A percentile compares a stretch with the other conserved stretches of the same genome.
Conservation (phyloP, 805 yeast species). For the Ogataea angusta region DNA sequence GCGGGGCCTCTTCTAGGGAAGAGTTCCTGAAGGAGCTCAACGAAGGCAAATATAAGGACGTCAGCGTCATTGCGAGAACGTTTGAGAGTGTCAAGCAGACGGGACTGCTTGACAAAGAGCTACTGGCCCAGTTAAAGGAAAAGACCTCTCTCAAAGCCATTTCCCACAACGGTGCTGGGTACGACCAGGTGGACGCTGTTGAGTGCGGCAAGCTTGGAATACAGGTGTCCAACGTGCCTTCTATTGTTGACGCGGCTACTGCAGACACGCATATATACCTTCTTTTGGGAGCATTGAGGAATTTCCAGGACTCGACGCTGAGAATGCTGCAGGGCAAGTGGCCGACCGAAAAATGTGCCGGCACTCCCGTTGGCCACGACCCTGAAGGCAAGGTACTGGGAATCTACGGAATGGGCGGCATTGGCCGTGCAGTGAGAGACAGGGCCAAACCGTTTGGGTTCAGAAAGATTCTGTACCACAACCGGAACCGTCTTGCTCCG, state of each 20-base stretch:
- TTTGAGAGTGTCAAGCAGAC: conserved; percentile 37
- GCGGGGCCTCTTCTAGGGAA: conserved; percentile 38
- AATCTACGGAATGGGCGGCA: conserved; percentile 85
- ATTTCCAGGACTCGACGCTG: conserved; percentile 58
- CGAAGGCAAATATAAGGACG: conserved; percentile 34
- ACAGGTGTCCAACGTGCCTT: conserved; percentile 52
- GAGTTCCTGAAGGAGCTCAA: conserved; percentile 39
- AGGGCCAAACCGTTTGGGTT: conserved; percentile 78
- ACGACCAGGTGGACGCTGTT: conserved; percentile 47
- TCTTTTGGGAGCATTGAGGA: conserved; percentile 50
- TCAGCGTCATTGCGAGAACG: conserved; percentile 41
- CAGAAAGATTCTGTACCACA: conserved; percentile 64
- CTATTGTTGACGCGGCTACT: conserved; percentile 51
- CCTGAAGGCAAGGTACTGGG: conserved; percentile 78
- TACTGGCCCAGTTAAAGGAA: conserved; percentile 35
- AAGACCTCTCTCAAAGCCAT: conserved; percentile 38
- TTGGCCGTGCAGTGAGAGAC: conserved; percentile 76
- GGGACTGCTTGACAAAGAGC: conserved; percentile 45
- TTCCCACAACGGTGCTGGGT: conserved; percentile 56
- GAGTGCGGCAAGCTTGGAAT: conserved; percentile 40
- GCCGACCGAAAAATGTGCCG: conserved; percentile 47
- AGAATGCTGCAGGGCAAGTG: conserved; percentile 58
- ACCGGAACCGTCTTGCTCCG: conserved; percentile 54
- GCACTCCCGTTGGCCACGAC: conserved; percentile 65
- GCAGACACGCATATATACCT: conserved; percentile 55